Base-by-base conservation (phyloP, 2,329 filamentous ascomycete genomes). In the Claviceps quebecensis region DNA sequence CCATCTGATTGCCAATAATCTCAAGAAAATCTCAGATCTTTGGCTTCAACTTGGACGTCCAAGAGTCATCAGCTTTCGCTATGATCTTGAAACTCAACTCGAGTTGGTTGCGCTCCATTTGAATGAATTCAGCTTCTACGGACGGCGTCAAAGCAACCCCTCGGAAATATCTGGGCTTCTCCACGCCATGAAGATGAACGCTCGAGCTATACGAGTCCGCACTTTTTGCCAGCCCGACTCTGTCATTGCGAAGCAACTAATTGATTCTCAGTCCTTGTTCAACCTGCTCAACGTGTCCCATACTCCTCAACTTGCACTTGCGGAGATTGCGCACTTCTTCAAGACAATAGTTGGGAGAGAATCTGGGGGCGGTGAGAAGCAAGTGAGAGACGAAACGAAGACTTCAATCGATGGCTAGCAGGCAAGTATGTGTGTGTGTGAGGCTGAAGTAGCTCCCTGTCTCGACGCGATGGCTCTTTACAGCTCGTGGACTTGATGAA, bases 1-100 rank as follows among this genome's bases (percentile, higher is more conserved):
- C n/a, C 75, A 75, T 1, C 66, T 81, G 5, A 67, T 74, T 5
- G 65, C 71, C 0, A 69, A 72, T 56, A 74, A 76, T 58, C 69
- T 76, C 53, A 74, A 74, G 56, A 72, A 69, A 53, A 63, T 78
- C 7, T 68, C 71, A 2, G 75, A 80, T 48, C 61, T 58, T 5
- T 81, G 77, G 78, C 63, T 67, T 23, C 66, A 70, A 44, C 71
- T 72, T 55, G 77, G 77, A 40, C 75, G 74, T 0, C 75, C 77
- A 5, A 71, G 69, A 51, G 76, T 81, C 8, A 63, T 77, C 22
- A 73, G 74, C 13, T 81, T 80, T 60, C 74, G 76, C 17, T 81
- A 77, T 60, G 77, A 81, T 54, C 61, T 80, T 2, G 77, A 80
- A 64, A 80, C 77, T 1, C 78, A 81, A 63, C 59, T 81, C n/a